Evolutionary conservation across 306 rosid species (phyloP).

Genomic region (Inga oerstediana): DNA sequence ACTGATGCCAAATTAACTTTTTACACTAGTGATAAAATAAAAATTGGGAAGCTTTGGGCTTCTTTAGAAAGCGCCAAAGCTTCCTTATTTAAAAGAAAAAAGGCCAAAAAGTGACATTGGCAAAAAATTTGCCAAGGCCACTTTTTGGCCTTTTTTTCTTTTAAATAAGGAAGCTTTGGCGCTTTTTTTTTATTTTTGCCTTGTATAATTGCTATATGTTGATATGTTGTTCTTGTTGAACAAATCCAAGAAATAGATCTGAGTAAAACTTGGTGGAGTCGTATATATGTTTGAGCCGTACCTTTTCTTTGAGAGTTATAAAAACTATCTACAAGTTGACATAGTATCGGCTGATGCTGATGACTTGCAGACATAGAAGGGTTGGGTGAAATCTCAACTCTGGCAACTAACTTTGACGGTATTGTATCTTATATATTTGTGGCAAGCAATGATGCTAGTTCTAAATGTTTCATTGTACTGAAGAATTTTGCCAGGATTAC

Average conservation of each 20-base stretch:
- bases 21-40: no score
- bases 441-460: neutral
- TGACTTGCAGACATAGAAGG: slow-evolving; percentile 85
- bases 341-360: slow-evolving; percentile 78
- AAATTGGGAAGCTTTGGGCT: no score
- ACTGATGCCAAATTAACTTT: no score
- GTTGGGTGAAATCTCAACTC: slow-evolving; percentile 96
- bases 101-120: no score
- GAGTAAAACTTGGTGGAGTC: slow-evolving; percentile 67
- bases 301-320: slow-evolving; percentile 83
- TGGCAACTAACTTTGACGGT: slow-evolving; percentile 75
- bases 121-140: no score
- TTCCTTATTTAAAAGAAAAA: no score
- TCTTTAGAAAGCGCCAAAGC: no score
- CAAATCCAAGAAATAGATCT: slow-evolving; percentile 71
- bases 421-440: neutral
- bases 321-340: slow-evolving; percentile 87
- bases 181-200: neutral
- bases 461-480: neutral
- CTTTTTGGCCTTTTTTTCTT: no score
- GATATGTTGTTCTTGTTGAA: slow-evolving; percentile 20
- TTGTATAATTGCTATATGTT: neutral
- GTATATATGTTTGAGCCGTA: slow-evolving; percentile 68
- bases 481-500: neutral
- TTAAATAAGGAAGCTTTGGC: no score